Base-by-base conservation (phyloP, 129 eudicot genomes). In the Centaurea solstitialis region DNA sequence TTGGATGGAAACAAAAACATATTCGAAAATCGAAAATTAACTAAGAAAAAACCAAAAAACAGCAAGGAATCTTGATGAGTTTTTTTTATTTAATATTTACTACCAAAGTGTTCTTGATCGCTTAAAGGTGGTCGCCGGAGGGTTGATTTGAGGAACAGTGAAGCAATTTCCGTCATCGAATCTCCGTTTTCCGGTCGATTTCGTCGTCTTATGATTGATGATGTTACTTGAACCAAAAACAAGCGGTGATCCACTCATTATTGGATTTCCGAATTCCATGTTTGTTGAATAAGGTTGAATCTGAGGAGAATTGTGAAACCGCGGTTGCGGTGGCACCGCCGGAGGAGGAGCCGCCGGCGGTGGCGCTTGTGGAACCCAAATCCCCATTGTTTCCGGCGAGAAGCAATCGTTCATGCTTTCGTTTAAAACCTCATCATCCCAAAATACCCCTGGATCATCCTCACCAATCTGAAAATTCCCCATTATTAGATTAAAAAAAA, bases 291-390 rank as follows among this genome's bases (percentile, higher is more conserved):
- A 40, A 66, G 65, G 39, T 66, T 76, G 80, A 45, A 45, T 5
- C n/a, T 62, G 21, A 61, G 64, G 3, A 57, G 72, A 11, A 80
- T 72, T 40, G 66, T 23, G 50, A 80, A 24, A n/a, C 64, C 30
- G 37, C 40, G 73, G 73, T 24, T 18, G 76, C 22, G 33, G 76
- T 17, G 71, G 61, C 37, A 71, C 39, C 4, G 61, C 13, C 15
- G 70, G 65, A 4, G 78, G 75, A 20, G 82, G 73, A 39, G 80
- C 69, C 11, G 72, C 76, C 18, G 86, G 78, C 20, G 82, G 84
- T 47, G 93, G 87, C 28, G 90, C 90, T 83, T 89, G 97, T 73
- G 98, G 98, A 35, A 89, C 97, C 93, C 93, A 88, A 61, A 87
- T n/a, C 47, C 89, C 92, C 77, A 59, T 82, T 71, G 77, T 87